Evolutionary conservation across 2,329 filamentous ascomycete genomes (phyloP), one percentile per base, ranked within the genome.

Genomic region (Talaromyces sp.): DNA sequence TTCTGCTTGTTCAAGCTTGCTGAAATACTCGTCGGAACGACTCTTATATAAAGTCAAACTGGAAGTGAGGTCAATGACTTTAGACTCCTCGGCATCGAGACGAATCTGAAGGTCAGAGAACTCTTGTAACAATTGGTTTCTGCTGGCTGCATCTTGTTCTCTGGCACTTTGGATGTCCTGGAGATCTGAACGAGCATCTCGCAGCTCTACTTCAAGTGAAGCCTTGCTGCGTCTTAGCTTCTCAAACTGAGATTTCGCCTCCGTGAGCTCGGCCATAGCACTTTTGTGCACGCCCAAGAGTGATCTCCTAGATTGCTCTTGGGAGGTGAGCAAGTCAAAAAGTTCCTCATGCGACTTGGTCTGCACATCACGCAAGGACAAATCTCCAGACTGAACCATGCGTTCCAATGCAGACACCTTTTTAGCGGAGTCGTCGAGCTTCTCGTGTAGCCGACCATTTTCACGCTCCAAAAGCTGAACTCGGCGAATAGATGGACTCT

Each of bases 1-100:
- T 74, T 99, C 93, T 17, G 94, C 94, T 72, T 97, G 93, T 74
- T 99, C 93, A 21, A 99, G 85, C 76, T 96, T 97, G 79, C 87
- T 90, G 77, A 97, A 99, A 75, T 99, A 97, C 72, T 97, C 93
- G 70, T 97, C 92, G 3, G 93, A 90, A 50, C 93, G 87, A 64
- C 85, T 87, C 82, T 96, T 97, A 81, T 97, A 99, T 63, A 97
- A 79, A 62, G 86, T 88, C 48, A 97, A 83, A 72, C 89, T 96
- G 3, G 91, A 89, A 8, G 86, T 87, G 51, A 96, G 87, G 73
- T 99, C 93, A 29, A 88, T 85, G 29, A 93, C 82, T 72, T 90
- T 93, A 0, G 91, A 96, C 0, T 87, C 85, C 76, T 97, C 94
- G 6, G 89, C 88, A 71, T 97, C 94, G 17, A 97, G 83, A 52